Evolutionary conservation across 176 grass and related monocot genomes (phyloP).

Genomic region (Otatea glauca): DNA sequence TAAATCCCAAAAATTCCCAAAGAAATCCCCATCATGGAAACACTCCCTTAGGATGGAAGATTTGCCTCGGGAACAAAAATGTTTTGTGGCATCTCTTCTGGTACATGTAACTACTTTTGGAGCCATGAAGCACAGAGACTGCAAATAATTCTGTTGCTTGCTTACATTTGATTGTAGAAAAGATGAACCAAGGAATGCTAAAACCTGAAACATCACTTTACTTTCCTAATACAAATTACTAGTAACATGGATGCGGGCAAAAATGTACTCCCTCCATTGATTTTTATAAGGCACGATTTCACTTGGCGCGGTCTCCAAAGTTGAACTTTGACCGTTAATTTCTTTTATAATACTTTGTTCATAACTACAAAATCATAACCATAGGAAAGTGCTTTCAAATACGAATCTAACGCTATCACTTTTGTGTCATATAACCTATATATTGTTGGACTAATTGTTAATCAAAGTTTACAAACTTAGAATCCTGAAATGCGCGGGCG

Average conservation of each 20-base stretch:
- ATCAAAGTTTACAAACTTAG: too few species aligned
- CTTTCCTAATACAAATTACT: slow-evolving; percentile 13
- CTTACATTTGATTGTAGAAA: slow-evolving; percentile 14
- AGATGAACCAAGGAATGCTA: background rate
- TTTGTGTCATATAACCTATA: too few species aligned
- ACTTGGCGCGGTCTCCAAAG: too few species aligned
- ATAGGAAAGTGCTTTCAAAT: too few species aligned
- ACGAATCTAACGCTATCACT: too few species aligned
- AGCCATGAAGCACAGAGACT: background rate
- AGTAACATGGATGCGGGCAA: background rate
- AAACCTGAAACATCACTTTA: slow-evolving; percentile 22
- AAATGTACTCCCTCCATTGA: background rate
- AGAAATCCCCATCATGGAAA: background rate
- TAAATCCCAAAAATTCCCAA: background rate
- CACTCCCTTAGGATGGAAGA: background rate
- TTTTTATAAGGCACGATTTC: too few species aligned
- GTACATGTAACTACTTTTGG: slow-evolving; percentile 21
- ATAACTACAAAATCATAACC: too few species aligned
- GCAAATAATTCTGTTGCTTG: background rate
- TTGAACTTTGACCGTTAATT: too few species aligned
- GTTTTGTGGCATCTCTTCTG: slow-evolving; percentile 15
- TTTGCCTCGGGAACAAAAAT: background rate
- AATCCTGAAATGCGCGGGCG: too few species aligned
- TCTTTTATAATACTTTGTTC: too few species aligned
- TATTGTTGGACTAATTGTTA: too few species aligned